Evolutionary conservation across 2,329 filamentous ascomycete species (phyloP).

Genomic region (Aspergillus sp.): DNA sequence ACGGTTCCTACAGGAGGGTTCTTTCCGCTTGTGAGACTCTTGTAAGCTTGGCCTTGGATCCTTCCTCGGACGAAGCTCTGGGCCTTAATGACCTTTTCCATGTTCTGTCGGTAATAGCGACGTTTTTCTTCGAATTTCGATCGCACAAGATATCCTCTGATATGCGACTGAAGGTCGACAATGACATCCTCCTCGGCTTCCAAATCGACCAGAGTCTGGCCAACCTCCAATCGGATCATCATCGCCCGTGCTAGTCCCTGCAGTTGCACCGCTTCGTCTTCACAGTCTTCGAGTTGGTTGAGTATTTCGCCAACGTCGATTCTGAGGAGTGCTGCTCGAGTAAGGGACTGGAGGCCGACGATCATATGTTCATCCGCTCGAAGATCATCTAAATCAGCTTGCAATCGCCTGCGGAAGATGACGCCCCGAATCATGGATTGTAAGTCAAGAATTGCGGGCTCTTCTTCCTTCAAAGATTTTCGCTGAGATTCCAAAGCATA

Average conservation of each 20-base stretch:
- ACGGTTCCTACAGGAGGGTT: slow-evolving; percentile 95
- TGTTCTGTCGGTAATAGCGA: slow-evolving; percentile 87
- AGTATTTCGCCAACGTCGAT: slow-evolving; percentile 51
- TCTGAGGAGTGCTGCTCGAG: slow-evolving; percentile 36
- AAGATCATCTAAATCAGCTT: slow-evolving; percentile 25
- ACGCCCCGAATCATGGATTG: slow-evolving; percentile 49
- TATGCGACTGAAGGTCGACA: slow-evolving; percentile 67
- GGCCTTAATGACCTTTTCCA: slow-evolving; percentile 98
- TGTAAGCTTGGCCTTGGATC: slow-evolving; percentile 96
- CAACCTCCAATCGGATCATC: slow-evolving; percentile 69
- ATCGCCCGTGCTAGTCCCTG: slow-evolving; percentile 77
- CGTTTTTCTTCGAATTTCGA: slow-evolving; percentile 76
- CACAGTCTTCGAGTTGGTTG: slow-evolving; percentile 64
- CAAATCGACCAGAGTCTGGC: slow-evolving; percentile 68
- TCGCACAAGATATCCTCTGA: slow-evolving; percentile 70
- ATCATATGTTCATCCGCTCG: slow-evolving; percentile 25
- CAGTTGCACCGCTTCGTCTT: slow-evolving; percentile 61
- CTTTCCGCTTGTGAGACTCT: slow-evolving; percentile 90
- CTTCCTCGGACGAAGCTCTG: slow-evolving; percentile 94
- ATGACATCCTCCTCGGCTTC: slow-evolving; percentile 79
- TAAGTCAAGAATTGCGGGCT: slow-evolving; percentile 41
- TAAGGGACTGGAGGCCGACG: slow-evolving; percentile 34
- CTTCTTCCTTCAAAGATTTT: slow-evolving; percentile 40
- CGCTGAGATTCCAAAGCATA: slow-evolving; percentile 25
- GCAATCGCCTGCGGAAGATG: slow-evolving; percentile 28